Percentiles rank a stretch among this genome's conserved stretches.
Conservation (phyloP, 2,329 filamentous ascomycete species). For the Byssoonygena ceratinophila region DNA sequence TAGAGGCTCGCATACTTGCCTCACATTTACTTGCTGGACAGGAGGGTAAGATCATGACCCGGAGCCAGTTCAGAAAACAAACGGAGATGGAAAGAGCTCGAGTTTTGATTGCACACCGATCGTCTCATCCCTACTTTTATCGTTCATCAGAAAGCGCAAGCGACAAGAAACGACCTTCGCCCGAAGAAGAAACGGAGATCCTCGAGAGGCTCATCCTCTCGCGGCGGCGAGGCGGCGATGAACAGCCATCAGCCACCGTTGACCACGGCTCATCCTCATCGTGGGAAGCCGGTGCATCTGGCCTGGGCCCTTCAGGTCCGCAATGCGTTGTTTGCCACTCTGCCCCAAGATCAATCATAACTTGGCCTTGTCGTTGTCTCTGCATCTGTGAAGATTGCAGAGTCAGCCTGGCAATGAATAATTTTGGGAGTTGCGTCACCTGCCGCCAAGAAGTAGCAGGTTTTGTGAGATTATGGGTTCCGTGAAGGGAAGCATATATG, state of each 20-base stretch:
- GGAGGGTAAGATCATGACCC: constrained; percentile 60
- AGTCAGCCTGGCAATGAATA: constrained; percentile 88
- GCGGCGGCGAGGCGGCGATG: constrained; percentile 33
- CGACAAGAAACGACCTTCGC: constrained; percentile 28
- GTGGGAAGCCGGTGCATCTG: constrained; percentile 62
- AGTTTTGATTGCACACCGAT: constrained; percentile 48
- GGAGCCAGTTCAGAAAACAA: constrained; percentile 61
- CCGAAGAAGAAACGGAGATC: constrained; percentile 48
- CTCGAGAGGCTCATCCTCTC: constrained; percentile 51
- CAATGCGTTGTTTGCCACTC: constrained; percentile 91
- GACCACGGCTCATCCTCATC: constrained; percentile 25
- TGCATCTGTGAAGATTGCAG: constrained; percentile 92
- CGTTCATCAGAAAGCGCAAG: constrained; percentile 15
- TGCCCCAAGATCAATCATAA: constrained; percentile 73
- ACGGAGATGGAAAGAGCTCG: constrained; percentile 59
- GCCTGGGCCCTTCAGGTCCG: constrained; percentile 62
- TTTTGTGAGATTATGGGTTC: constrained; percentile 85
- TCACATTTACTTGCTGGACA: constrained; percentile 57
- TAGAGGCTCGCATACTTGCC: constrained; percentile 70
- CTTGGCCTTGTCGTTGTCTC: constrained; percentile 93
- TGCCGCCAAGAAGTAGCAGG: constrained; percentile 80
- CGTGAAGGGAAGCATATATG: constrained; percentile 29
- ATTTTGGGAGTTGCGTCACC: constrained; percentile 92
- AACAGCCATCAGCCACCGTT: constrained; percentile 1
- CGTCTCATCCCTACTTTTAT: constrained; percentile 28